phyloP scores from a whole-genome alignment of 192 early-diverging fungal species.

The Rhizophagus prolifer region DNA sequence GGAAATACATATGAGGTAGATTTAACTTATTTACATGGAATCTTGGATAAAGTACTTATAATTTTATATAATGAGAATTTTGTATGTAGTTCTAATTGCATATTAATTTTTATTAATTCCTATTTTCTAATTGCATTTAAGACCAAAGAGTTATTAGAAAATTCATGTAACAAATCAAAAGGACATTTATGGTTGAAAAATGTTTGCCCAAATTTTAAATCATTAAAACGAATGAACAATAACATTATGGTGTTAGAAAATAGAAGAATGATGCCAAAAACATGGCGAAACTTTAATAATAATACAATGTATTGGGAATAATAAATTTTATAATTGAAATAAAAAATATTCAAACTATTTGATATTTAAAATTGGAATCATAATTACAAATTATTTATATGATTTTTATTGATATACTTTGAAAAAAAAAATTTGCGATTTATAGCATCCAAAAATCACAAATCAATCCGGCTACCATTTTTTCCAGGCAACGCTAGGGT shows the following conservation, averaged over 20 bases:
- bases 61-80: background rate
- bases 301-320: too few relatives aligned
- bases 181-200: background rate
- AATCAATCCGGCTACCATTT: background rate
- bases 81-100: background rate
- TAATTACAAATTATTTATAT: too few relatives aligned
- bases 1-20: background rate
- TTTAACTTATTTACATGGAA: background rate
- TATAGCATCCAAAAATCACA: background rate
- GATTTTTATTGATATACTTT: too few relatives aligned
- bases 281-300: too few relatives aligned
- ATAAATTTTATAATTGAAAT: too few relatives aligned
- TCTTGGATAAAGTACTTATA: background rate
- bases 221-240: background rate
- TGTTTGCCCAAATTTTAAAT: background rate
- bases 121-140: background rate
- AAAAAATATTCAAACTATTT: too few relatives aligned
- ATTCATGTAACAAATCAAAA: background rate
- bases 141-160: background rate
- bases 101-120: background rate
- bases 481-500: slow-evolving; percentile 9
- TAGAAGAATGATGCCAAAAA: background rate
- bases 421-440: too few relatives aligned
- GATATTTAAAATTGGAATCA: too few relatives aligned
- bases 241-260: background rate